Evolutionary conservation across 2,329 filamentous ascomycete species (phyloP), one percentile per base, ranked within the genome.

Genomic region (Xylogone sp.): DNA sequence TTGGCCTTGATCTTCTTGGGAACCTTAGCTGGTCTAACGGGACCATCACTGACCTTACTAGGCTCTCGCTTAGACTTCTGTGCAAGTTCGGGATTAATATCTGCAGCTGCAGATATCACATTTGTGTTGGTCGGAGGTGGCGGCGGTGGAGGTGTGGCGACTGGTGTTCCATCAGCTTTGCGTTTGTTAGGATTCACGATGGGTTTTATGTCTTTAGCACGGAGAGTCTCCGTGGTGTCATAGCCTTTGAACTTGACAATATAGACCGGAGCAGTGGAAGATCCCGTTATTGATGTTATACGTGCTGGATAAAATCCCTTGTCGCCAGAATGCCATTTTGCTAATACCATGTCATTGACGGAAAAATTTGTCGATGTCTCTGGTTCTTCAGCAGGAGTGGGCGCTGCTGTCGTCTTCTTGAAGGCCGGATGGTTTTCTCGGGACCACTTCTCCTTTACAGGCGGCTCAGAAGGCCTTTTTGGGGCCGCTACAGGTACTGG

Each of bases 191-290:
- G 78, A 71, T 81, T 85, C 47, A 83, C 81, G 31, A 94, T 74
- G 47, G 91, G 89, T 62, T 89, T 86, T 58, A 97, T 89, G 64
- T 97, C 91, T 69, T 87, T 86, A 55, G 87, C 83, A 54, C 86
- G 82, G 54, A 96, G 72, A 29, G 88, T 94, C 70, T 96, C 91
- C 44, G 87, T 90, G 20, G 81, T 90, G 57, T 86, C 83, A 72
- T 97, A 97, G 63, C 84, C 89, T 72, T 95, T 93, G 77, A 97
- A 99, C 61, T 88, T 94, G 69, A 99, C 92, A 45, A 90, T 87
- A 69, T 97, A 99, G 57, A 97, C 89, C 31, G 92, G 93, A 48
- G 90, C 88, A 43, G 84, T 88, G n/a, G 87, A 86, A 8, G 91
- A 96, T 53, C 94, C 94, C 20, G 93, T 97, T 62, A 97, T 92